Evolutionary conservation across 805 yeast genomes (phyloP).

Genomic region (Spencermartinsiella europaea): DNA sequence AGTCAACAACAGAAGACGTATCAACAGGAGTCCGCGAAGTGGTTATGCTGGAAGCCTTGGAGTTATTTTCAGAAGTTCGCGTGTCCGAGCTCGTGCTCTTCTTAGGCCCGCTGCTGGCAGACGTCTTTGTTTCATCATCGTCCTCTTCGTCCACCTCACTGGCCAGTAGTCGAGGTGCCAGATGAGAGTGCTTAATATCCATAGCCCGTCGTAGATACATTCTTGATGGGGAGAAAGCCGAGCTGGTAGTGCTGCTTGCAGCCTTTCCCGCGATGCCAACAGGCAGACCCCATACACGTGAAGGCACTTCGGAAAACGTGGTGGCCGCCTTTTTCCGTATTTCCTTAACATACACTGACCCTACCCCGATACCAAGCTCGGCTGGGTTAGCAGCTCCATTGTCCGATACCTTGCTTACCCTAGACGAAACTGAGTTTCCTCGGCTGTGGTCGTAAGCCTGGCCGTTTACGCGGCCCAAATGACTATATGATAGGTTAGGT

Average conservation of each 20-base stretch:
- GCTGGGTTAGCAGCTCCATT: conserved; percentile 5
- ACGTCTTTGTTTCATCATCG: conserved; percentile 3
- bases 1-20: background rate
- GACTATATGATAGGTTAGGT: background rate
- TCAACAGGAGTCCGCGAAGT: background rate
- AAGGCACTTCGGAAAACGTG: conserved; percentile 26
- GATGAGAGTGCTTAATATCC: conserved; percentile 35
- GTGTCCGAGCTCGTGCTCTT: background rate
- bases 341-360: conserved; percentile 30
- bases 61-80: background rate
- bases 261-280: conserved; percentile 23
- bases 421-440: conserved; percentile 12
- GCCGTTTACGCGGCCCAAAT: background rate
- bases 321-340: conserved; percentile 27
- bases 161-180: conserved; percentile 60
- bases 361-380: conserved; percentile 28
- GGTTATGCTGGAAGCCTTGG: background rate
- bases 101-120: conserved; percentile 1
- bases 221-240: conserved; percentile 23
- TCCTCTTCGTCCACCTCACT: conserved; percentile 71
- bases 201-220: conserved; percentile 31
- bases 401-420: conserved; percentile 3
- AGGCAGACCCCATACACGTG: conserved; percentile 28
- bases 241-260: conserved; percentile 1
- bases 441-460: conserved; percentile 8